Evolutionary conservation across 768 basidiomycete genomes (phyloP).

Genomic region (Mycena kentingensis): DNA sequence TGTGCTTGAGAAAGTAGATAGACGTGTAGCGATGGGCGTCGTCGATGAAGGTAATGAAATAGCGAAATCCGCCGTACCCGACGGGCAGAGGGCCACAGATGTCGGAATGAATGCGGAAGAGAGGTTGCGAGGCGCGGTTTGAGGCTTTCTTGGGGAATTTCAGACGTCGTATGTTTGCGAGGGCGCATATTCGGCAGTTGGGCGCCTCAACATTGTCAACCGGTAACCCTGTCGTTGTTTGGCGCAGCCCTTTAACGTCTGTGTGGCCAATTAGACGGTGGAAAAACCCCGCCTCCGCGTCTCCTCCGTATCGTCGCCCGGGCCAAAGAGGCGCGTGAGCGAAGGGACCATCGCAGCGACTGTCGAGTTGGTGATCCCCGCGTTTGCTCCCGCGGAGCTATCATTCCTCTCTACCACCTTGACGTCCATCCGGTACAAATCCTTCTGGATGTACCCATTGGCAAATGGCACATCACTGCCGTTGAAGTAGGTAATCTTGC

Average conservation of each 20-base stretch:
- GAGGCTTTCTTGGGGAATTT: slow-evolving; percentile 7
- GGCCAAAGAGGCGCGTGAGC: slow-evolving; percentile 3
- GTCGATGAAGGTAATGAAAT: slow-evolving; percentile 31
- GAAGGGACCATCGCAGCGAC: slow-evolving; percentile 8
- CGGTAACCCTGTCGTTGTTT: background rate
- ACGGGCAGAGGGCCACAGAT: slow-evolving; percentile 19
- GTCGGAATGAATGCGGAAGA: too few relatives aligned
- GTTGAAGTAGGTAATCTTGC: slow-evolving; percentile 10
- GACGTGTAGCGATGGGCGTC: slow-evolving; percentile 20
- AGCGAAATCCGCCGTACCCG: slow-evolving; percentile 12
- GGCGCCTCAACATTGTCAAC: background rate
- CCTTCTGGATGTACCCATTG: background rate
- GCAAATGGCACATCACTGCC: slow-evolving; percentile 4
- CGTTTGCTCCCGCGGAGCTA: background rate
- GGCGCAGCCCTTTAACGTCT: slow-evolving; percentile 1
- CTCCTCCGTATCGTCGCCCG: background rate
- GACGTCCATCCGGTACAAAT: slow-evolving; percentile 16
- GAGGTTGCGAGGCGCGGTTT: slow-evolving; percentile 8
- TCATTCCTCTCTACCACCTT: background rate
- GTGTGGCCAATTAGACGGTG: slow-evolving; percentile 13
- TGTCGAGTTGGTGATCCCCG: background rate
- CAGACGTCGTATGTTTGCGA: background rate
- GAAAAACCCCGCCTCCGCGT: slow-evolving; percentile 7
- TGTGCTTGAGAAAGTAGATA: slow-evolving; percentile 7
- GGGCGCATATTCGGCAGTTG: background rate